phyloP scores from a whole-genome alignment of 768 basidiomycete species.

The Mycena filopes region DNA sequence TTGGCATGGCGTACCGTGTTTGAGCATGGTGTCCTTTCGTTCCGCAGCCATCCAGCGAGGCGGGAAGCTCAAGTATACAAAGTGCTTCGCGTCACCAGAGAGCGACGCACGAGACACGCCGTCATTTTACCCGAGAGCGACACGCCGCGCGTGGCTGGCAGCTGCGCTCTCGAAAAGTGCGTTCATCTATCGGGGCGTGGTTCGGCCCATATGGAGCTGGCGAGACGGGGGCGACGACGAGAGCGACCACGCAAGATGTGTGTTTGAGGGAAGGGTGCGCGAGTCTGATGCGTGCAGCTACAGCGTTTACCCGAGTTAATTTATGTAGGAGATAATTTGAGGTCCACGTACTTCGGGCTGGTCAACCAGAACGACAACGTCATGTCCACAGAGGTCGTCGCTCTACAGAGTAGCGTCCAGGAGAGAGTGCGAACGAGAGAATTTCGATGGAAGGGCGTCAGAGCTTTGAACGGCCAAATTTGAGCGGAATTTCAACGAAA shows the following conservation, averaged over 20 bases:
- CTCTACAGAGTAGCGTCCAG: conserved; percentile 56
- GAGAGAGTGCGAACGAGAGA: conserved; percentile 45
- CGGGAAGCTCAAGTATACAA: conserved; percentile 68
- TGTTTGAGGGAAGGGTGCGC: conserved; percentile 64
- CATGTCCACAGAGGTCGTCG: conserved; percentile 67
- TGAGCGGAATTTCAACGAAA: not conserved
- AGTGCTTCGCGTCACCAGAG: conserved; percentile 57
- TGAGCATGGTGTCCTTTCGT: conserved; percentile 57
- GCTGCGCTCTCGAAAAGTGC: conserved; percentile 57
- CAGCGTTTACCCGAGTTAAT: conserved; percentile 13
- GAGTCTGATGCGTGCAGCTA: conserved; percentile 85
- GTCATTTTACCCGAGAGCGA: conserved; percentile 59
- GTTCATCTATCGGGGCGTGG: conserved; percentile 39
- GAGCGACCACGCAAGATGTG: conserved; percentile 59
- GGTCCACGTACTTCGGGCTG: conserved; percentile 73
- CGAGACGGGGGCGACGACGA: conserved; percentile 62
- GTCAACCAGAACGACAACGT: conserved; percentile 74
- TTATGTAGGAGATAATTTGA: not conserved
- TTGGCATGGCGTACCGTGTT: no score
- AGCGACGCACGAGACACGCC: conserved; percentile 52
- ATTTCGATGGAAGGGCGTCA: conserved; percentile 49
- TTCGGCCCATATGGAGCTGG: conserved; percentile 69
- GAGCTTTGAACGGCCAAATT: conserved; percentile 50
- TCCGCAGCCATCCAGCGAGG: conserved; percentile 54
- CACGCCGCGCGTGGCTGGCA: conserved; percentile 64